A percentile compares a stretch with the other conserved stretches of the same genome.
Conservation (phyloP, 345 rosid species). For the Melaleuca alternifolia region DNA sequence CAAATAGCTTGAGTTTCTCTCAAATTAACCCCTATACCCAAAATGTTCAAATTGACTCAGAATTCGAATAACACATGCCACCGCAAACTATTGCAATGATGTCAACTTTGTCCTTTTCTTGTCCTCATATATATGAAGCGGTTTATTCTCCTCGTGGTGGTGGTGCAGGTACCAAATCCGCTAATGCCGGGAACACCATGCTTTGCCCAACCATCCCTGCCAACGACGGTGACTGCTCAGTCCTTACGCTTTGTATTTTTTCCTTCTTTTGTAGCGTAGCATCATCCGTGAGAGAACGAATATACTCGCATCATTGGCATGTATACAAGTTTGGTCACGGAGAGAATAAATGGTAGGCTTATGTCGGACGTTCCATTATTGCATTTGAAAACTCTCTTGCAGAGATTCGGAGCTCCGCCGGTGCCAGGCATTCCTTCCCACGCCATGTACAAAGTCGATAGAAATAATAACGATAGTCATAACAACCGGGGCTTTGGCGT, state of each 20-base stretch:
- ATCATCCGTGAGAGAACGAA: neutral
- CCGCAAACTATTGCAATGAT: neutral
- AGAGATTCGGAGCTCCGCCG: constrained; percentile 51
- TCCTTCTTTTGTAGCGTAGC: neutral
- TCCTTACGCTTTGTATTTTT: neutral
- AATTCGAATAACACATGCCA: neutral
- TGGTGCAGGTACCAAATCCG: constrained; percentile 23
- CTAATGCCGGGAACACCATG: constrained; percentile 44
- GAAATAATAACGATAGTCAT: neutral
- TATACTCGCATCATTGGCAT: neutral
- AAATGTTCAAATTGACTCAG: neutral
- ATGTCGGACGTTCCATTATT: neutral
- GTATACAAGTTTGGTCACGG: neutral
- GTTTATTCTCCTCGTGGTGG: neutral
- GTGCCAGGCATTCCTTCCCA: constrained; percentile 50
- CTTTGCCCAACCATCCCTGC: constrained; percentile 32
- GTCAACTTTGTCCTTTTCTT: neutral
- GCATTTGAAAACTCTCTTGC: neutral
- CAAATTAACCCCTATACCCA: neutral
- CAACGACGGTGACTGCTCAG: constrained; percentile 35
- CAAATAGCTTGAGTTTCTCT: neutral
- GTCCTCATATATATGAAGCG: neutral
- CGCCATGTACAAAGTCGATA: constrained; percentile 35
- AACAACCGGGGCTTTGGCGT: constrained; percentile 21
- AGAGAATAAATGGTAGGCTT: neutral